phyloP scores from a whole-genome alignment of 2,329 filamentous ascomycete species.

The Hymenoscyphus albidus region DNA sequence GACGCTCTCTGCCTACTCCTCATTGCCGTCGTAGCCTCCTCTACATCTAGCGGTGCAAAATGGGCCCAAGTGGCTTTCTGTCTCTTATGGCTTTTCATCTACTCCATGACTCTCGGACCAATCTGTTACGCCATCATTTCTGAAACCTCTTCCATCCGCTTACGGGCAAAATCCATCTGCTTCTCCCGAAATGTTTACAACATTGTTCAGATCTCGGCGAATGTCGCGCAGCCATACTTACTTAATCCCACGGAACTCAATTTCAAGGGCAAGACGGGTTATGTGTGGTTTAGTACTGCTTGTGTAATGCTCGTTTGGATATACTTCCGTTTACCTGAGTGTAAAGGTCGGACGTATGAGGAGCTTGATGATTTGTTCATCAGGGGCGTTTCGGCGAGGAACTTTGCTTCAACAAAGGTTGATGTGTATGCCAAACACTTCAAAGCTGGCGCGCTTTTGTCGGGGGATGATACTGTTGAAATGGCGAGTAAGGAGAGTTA shows the following conservation, averaged over 20 bases:
- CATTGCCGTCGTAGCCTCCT: conserved; percentile 43
- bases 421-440: not conserved
- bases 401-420: conserved; percentile 22
- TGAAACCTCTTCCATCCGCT: conserved; percentile 38
- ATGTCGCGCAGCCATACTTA: conserved; percentile 31
- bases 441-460: too few species aligned
- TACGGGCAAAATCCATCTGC: conserved; percentile 38
- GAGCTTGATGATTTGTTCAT: conserved; percentile 20
- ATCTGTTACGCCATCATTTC: conserved; percentile 39
- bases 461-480: too few species aligned
- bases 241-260: conserved; percentile 35
- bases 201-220: conserved; percentile 33
- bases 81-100: conserved; percentile 33
- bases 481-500: too few species aligned
- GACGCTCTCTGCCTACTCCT: conserved; percentile 35
- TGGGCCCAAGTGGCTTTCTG: conserved; percentile 27
- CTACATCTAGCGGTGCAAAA: conserved; percentile 40
- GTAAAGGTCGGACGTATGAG: conserved; percentile 34
- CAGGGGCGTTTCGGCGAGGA: conserved; percentile 12
- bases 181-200: conserved; percentile 39
- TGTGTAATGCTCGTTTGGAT: conserved; percentile 43
- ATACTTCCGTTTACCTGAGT: conserved; percentile 47
- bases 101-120: conserved; percentile 38
- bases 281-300: conserved; percentile 40
- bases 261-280: conserved; percentile 39